Percentiles rank a stretch among this genome's conserved stretches.
Evolutionary conservation across 495 filamentous ascomycete species (phyloP).

Genomic region (Talaromyces thailandensis): DNA sequence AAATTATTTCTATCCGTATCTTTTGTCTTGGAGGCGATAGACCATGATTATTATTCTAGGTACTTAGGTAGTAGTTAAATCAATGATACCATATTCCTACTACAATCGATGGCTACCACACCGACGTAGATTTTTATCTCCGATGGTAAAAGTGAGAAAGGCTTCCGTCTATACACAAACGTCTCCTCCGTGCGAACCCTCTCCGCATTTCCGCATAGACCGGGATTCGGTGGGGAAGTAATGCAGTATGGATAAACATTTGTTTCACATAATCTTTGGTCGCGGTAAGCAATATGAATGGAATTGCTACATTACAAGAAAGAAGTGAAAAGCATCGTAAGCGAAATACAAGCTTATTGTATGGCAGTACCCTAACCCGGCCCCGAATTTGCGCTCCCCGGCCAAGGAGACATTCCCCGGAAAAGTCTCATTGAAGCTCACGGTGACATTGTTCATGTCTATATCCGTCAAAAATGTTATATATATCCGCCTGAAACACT

Average conservation of each 20-base stretch:
- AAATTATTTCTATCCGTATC: not conserved
- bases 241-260: too few species aligned
- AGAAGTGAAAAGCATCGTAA: not conserved
- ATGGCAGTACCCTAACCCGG: not conserved
- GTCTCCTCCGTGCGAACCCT: constrained; percentile 32
- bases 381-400: too few species aligned
- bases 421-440: not conserved
- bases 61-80: not conserved
- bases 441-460: not conserved
- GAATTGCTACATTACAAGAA: not conserved
- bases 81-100: not conserved
- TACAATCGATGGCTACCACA: not conserved
- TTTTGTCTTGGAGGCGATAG: not conserved
- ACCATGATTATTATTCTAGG: not conserved
- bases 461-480: not conserved
- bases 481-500: not conserved
- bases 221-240: not conserved
- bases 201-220: not conserved
- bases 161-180: constrained; percentile 25
- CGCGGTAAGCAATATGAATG: too few species aligned
- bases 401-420: not conserved
- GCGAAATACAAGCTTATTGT: too few species aligned
- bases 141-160: constrained; percentile 33
- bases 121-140: too few species aligned
- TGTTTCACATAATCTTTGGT: too few species aligned